A percentile compares a stretch with the other conserved stretches of the same genome.
phyloP scores from a whole-genome alignment of 352 stramenopile species.

The Globisporangium carolinianum region DNA sequence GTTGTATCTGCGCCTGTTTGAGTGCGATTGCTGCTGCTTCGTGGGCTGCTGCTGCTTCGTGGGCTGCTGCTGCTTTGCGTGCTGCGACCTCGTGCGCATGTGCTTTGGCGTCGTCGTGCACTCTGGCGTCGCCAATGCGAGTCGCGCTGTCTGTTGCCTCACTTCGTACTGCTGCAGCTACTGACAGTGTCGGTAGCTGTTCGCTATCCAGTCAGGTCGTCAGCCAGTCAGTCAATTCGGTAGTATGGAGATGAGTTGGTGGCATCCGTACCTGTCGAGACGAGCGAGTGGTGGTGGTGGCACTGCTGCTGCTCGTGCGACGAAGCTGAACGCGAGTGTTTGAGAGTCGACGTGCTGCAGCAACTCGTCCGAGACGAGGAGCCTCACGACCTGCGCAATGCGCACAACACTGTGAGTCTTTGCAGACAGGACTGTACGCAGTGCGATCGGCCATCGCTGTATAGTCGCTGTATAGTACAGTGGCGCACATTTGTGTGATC shows the following conservation, averaged over 20 bases:
- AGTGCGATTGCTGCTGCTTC: background rate
- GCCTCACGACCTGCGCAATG: slow-evolving; percentile 26
- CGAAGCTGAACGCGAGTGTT: slow-evolving; percentile 36
- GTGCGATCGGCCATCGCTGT: too few relatives aligned
- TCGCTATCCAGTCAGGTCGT: too few relatives aligned
- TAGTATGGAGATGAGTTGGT: background rate
- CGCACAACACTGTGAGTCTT: background rate
- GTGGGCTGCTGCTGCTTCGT: slow-evolving; percentile 13
- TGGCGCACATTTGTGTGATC: slow-evolving; percentile 44
- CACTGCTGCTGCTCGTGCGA: slow-evolving; percentile 5
- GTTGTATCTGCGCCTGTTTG: background rate
- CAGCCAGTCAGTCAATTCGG: background rate
- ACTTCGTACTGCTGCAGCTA: background rate
- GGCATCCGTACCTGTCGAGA: background rate
- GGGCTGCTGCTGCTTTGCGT: slow-evolving; percentile 8
- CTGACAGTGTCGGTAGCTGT: too few relatives aligned
- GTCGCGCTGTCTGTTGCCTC: too few relatives aligned
- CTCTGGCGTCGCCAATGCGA: too few relatives aligned
- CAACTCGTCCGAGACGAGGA: slow-evolving; percentile 53
- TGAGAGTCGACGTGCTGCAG: slow-evolving; percentile 28
- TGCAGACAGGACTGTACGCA: too few relatives aligned
- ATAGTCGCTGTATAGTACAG: too few relatives aligned
- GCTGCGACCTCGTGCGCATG: too few relatives aligned
- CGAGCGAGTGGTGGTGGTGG: background rate
- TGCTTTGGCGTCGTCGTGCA: too few relatives aligned